Percentiles rank a stretch among this genome's conserved stretches.
phyloP scores from a whole-genome alignment of 345 rosid species.

The Syzygium grande region DNA sequence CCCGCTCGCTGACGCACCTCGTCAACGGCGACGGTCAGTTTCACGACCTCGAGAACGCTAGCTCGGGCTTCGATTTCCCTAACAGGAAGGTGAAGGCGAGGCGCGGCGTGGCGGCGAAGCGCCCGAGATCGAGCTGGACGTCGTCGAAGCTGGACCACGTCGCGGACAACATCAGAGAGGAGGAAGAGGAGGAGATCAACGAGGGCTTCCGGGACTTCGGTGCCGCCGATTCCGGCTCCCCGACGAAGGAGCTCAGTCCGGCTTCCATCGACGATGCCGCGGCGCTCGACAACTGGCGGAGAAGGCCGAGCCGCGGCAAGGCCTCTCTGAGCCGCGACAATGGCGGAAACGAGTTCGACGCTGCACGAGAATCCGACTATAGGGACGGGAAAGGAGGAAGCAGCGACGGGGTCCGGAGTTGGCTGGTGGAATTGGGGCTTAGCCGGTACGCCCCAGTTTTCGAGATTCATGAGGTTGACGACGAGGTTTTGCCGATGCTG shows the following conservation, averaged over 20 bases:
- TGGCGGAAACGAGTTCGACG: constrained; percentile 3
- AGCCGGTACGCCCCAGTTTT: constrained; percentile 66
- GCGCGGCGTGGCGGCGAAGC: constrained; percentile 25
- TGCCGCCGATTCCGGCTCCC: constrained; percentile 37
- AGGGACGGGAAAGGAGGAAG: constrained; percentile 14
- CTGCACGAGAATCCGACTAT: constrained; percentile 8
- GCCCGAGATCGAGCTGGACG: constrained; percentile 42
- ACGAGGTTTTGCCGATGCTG: constrained; percentile 64
- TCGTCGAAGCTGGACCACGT: constrained; percentile 30
- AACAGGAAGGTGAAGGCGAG: constrained; percentile 25
- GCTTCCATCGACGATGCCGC: constrained; percentile 27
- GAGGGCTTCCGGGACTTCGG: constrained; percentile 35
- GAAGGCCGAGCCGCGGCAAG: constrained; percentile 10
- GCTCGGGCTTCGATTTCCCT: constrained; percentile 10
- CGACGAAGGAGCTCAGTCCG: constrained; percentile 37
- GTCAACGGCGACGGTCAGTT: constrained; percentile 31
- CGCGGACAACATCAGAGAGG: constrained; percentile 20
- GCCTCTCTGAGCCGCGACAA: constrained; percentile 24
- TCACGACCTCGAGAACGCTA: not conserved
- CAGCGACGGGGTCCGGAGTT: constrained; percentile 46
- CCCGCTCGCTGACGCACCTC: constrained; percentile 52
- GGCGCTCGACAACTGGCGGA: constrained; percentile 25
- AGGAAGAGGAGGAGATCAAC: constrained; percentile 24
- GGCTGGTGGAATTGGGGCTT: constrained; percentile 55
- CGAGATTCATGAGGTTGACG: constrained; percentile 71